A percentile compares a stretch with the other conserved stretches of the same genome.
Conservation (phyloP, 1,284 basidiomycete species). For the Schizopora paradoxa region DNA sequence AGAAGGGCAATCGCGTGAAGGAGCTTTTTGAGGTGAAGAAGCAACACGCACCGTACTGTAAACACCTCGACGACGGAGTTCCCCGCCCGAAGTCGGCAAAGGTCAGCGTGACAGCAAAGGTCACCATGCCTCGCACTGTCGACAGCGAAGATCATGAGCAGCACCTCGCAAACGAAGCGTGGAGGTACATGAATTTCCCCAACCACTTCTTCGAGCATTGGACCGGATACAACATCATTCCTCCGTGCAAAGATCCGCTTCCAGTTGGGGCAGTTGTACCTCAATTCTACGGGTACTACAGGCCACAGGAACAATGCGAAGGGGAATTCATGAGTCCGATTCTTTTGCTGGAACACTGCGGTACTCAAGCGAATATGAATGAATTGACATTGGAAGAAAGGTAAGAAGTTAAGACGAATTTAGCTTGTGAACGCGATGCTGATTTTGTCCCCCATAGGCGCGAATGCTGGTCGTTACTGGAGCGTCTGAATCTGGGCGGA, state of each 20-base stretch:
- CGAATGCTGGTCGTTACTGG: slow-evolving; percentile 29
- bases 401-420: slow-evolving; percentile 13
- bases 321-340: slow-evolving; percentile 25
- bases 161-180: slow-evolving; percentile 27
- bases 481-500: slow-evolving; percentile 29
- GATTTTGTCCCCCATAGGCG: slow-evolving; percentile 18
- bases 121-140: slow-evolving; percentile 23
- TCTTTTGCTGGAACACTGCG: slow-evolving; percentile 36
- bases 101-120: slow-evolving; percentile 25
- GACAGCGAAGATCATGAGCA: slow-evolving; percentile 17
- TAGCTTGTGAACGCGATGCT: background rate
- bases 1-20: too few relatives aligned
- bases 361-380: slow-evolving; percentile 24
- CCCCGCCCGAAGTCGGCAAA: slow-evolving; percentile 13
- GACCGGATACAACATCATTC: slow-evolving; percentile 29
- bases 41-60: slow-evolving; percentile 14
- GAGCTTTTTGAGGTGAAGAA: too few relatives aligned
- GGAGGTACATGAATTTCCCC: slow-evolving; percentile 28
- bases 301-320: slow-evolving; percentile 14
- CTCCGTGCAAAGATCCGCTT: slow-evolving; percentile 26
- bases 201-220: slow-evolving; percentile 31
- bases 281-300: slow-evolving; percentile 37
- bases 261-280: slow-evolving; percentile 33
- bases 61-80: slow-evolving; percentile 10
- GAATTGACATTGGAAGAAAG: slow-evolving; percentile 24